phyloP scores from a whole-genome alignment of 768 basidiomycete species.

The Plicaturopsis crispa region DNA sequence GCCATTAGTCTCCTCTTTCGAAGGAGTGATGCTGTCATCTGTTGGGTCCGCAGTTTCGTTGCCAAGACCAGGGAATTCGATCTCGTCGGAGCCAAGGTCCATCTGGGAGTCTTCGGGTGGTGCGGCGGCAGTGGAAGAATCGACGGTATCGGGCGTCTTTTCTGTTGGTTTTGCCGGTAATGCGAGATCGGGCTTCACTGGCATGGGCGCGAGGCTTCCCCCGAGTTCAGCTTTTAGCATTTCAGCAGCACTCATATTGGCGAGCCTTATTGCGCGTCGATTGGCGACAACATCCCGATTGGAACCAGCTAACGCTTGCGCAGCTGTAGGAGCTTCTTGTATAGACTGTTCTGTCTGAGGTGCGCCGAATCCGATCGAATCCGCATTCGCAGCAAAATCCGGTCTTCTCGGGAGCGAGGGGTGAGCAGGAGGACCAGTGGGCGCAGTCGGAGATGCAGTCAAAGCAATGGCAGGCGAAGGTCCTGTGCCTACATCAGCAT shows the following conservation, averaged over 20 bases:
- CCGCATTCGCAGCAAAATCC: conserved; percentile 68
- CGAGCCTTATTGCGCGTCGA: conserved; percentile 85
- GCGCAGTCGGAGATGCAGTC: conserved; percentile 37
- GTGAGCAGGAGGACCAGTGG: conserved; percentile 30
- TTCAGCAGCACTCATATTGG: conserved; percentile 95
- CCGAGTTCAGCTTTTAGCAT: conserved; percentile 86
- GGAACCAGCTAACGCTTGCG: conserved; percentile 74
- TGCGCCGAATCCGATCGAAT: conserved; percentile 72
- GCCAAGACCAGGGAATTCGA: conserved; percentile 25
- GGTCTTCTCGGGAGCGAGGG: conserved; percentile 63
- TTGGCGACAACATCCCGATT: conserved; percentile 89
- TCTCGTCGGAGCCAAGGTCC: conserved; percentile 20
- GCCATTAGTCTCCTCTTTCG: conserved; percentile 4
- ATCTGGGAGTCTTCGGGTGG: conserved; percentile 14
- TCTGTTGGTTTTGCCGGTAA: conserved; percentile 7
- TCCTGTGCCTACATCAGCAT: conserved; percentile 30
- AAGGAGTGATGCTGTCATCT: not conserved
- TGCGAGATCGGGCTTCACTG: conserved; percentile 28
- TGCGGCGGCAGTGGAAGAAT: conserved; percentile 11
- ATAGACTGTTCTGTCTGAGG: conserved; percentile 50
- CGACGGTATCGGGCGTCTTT: conserved; percentile 28
- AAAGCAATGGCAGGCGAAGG: conserved; percentile 44
- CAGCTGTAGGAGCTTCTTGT: conserved; percentile 49
- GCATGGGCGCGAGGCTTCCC: conserved; percentile 37
- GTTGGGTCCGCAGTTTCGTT: conserved; percentile 1